These are phyloP conservation scores for Sugiyamaella marilandica DNA, from an alignment of 805 yeast species.

Conservation along the genomic window DNA sequence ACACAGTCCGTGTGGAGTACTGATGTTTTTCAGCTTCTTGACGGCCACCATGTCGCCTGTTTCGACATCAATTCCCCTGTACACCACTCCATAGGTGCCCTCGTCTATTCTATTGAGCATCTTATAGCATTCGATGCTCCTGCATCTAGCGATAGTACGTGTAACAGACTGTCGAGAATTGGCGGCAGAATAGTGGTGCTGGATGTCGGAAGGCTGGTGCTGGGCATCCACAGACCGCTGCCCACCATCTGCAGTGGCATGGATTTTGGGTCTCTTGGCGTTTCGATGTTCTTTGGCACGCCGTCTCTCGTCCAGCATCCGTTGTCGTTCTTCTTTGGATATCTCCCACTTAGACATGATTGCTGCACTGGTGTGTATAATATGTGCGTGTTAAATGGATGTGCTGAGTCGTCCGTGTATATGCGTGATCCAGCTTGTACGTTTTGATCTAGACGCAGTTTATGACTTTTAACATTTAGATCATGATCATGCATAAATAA, in stretches of 20 bases:
- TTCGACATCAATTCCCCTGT: slow-evolving; percentile 45
- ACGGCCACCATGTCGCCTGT: slow-evolving; percentile 51
- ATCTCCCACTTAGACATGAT: slow-evolving; percentile 1
- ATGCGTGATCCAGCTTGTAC: no score
- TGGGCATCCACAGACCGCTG: not conserved
- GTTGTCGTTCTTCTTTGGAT: not conserved
- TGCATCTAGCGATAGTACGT: not conserved
- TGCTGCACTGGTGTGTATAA: no score
- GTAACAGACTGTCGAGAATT: not conserved
- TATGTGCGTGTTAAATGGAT: no score
- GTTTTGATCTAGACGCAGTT: no score
- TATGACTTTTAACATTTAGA: no score
- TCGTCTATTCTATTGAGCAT: slow-evolving; percentile 30
- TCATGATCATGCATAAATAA: no score
- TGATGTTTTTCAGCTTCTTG: slow-evolving; percentile 46
- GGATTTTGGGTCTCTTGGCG: not conserved
- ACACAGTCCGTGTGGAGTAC: slow-evolving; percentile 56
- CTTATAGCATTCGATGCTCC: slow-evolving; percentile 22
- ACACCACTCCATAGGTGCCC: slow-evolving; percentile 51
- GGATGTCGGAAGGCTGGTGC: not conserved
- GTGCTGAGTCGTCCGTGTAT: no score
- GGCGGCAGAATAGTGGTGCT: not conserved
- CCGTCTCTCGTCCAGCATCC: not conserved
- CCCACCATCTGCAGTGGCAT: not conserved
- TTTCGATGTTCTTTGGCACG: not conserved